A percentile compares a stretch with the other conserved stretches of the same genome.
These are phyloP conservation scores for Cystobasidiaceae sp. DNA, from an alignment of 1,284 basidiomycete species.

Conservation along the genomic window DNA sequence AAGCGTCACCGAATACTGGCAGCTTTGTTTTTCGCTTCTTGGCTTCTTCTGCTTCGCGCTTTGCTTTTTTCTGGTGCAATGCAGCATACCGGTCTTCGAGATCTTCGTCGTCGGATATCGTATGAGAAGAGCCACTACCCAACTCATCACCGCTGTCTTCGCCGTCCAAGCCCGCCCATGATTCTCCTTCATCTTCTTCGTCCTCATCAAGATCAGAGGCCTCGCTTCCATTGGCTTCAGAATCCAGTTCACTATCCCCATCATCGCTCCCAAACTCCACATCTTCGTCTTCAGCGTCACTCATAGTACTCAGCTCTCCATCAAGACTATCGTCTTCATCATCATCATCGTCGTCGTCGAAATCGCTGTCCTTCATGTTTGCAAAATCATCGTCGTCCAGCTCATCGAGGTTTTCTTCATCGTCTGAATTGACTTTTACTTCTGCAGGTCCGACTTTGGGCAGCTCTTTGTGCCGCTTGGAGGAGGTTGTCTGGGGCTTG, in stretches of 20 bases:
- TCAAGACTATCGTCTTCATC: slow-evolving; percentile 34
- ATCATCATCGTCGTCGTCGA: slow-evolving; percentile 36
- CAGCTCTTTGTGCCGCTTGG: slow-evolving; percentile 52
- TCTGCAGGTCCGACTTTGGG: slow-evolving; percentile 16
- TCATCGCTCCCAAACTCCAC: slow-evolving; percentile 51
- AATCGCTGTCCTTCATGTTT: slow-evolving; percentile 38
- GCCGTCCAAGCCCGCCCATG: too few species aligned
- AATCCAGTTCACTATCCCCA: slow-evolving; percentile 52
- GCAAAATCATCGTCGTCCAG: slow-evolving; percentile 52
- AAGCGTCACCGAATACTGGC: slow-evolving; percentile 48
- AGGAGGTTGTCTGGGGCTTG: slow-evolving; percentile 60
- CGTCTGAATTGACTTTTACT: slow-evolving; percentile 47
- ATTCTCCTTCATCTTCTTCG: too few species aligned
- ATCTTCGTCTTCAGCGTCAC: slow-evolving; percentile 59
- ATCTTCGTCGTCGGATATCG: slow-evolving; percentile 42
- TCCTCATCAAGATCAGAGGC: slow-evolving; percentile 48
- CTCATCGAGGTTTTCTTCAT: slow-evolving; percentile 58
- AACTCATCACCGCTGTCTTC: too few species aligned
- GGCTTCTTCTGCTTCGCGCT: slow-evolving; percentile 65
- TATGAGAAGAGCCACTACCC: slow-evolving; percentile 43
- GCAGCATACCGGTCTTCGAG: slow-evolving; percentile 67
- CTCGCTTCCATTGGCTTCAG: slow-evolving; percentile 43
- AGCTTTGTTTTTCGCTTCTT: slow-evolving; percentile 65
- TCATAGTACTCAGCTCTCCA: slow-evolving; percentile 53
- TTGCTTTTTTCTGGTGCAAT: slow-evolving; percentile 55